phyloP scores from a whole-genome alignment of 164 flowering plant species.

The Dillenia turbinata region DNA sequence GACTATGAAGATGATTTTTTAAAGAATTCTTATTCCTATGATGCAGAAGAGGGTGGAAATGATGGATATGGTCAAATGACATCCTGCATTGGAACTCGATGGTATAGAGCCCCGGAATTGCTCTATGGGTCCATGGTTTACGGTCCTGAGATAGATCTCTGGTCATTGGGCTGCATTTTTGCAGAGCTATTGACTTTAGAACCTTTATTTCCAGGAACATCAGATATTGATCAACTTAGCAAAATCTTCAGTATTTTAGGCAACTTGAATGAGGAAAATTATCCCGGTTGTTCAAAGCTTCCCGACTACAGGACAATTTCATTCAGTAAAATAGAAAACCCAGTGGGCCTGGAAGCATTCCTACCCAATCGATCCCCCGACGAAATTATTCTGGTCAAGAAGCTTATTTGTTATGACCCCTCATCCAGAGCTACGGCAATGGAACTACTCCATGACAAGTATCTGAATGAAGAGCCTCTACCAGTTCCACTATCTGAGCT shows the following conservation, averaged over 20 bases:
- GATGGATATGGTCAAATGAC: conserved; percentile 54
- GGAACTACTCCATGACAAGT: conserved; percentile 74
- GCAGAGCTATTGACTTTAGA: conserved; percentile 77
- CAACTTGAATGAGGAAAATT: conserved; percentile 60
- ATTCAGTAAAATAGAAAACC: conserved; percentile 58
- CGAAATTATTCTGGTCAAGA: conserved; percentile 52
- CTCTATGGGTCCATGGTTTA: conserved; percentile 80
- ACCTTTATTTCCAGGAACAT: conserved; percentile 84
- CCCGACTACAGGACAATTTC: conserved; percentile 73
- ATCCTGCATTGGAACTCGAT: conserved; percentile 91
- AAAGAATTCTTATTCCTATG: conserved; percentile 42
- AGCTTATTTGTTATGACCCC: conserved; percentile 72
- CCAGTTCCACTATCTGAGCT: conserved; percentile 69
- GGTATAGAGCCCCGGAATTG: conserved; percentile 91
- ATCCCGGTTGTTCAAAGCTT: conserved; percentile 68
- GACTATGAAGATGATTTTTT: conserved; percentile 66
- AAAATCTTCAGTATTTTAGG: conserved; percentile 66
- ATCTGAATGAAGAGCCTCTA: conserved; percentile 66
- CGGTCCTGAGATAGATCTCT: conserved; percentile 76
- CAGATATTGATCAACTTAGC: conserved; percentile 90
- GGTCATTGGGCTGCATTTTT: conserved; percentile 94
- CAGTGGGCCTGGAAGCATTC: conserved; percentile 53
- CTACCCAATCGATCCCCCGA: conserved; percentile 48
- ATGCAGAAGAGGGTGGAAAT: conserved; percentile 36
- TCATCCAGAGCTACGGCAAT: conserved; percentile 63